Conservation (phyloP, 441 rosid genomes). For the Bruguiera hainesii region DNA sequence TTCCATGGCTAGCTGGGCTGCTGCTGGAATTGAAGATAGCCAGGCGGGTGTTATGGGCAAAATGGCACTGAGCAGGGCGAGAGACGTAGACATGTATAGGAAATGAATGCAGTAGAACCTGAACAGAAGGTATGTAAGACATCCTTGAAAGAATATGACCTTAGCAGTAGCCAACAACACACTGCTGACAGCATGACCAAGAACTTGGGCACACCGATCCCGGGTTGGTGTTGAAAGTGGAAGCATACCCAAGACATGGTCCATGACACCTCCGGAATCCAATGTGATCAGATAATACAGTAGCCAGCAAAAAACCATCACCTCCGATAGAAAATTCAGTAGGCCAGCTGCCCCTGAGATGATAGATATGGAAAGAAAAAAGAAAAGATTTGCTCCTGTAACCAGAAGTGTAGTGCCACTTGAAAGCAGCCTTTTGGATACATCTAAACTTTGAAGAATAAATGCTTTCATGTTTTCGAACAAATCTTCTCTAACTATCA, state of each 20-base stretch:
- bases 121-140: conserved; percentile 93
- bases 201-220: conserved; percentile 69
- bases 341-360: conserved; percentile 89
- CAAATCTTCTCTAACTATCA: too few relatives aligned
- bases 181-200: conserved; percentile 73
- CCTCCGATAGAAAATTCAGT: conserved; percentile 77
- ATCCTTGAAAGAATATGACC: conserved; percentile 86
- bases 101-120: conserved; percentile 80
- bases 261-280: conserved; percentile 91
- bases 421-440: conserved; percentile 58
- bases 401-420: conserved; percentile 79
- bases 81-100: conserved; percentile 74
- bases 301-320: conserved; percentile 81
- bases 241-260: conserved; percentile 80
- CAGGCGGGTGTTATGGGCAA: conserved; percentile 80
- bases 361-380: conserved; percentile 62
- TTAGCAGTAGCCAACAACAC: conserved; percentile 93
- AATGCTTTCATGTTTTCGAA: conserved; percentile 57
- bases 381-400: conserved; percentile 57
- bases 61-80: conserved; percentile 69
- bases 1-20: conserved; percentile 63
- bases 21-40: conserved; percentile 87
- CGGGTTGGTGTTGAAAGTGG: conserved; percentile 61
- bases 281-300: conserved; percentile 82
- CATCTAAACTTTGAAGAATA: conserved; percentile 55